Base-by-base conservation (phyloP, 225 moss, liverwort and hornwort genomes). In the Pseudisothecium myosuroides region DNA sequence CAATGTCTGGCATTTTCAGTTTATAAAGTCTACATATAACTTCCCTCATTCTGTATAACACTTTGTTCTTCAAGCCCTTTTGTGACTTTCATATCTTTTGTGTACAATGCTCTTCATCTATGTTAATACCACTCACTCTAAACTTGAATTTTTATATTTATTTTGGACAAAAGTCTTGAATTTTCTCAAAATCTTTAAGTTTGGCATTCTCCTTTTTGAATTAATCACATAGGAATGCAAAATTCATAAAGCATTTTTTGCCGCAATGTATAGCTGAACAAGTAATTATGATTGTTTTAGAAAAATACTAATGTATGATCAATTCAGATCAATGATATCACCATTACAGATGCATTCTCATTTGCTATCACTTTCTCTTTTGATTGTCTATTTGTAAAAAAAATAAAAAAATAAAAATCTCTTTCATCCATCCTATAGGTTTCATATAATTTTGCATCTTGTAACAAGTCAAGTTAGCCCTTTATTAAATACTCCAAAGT, bases 211-310 rank as follows among this genome's bases (percentile, higher is more conserved):
- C 1, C 0, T 24, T 41, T 41, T 41, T 7, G 26, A 71, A 24
- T 14, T 41, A 24, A 24, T 71, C 8, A 14, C 5, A 26, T 71
- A 8, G 11, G 8, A 41, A 71, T 15, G 15, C n/a, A 5, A 65
- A 65, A 34, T 18, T 36, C 63, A 31, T 31, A 16, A 8, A 63
- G 5, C 63, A 31, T 36, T 18, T 9, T 36, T 36, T 3, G 34
- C 32, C 32, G 19, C 14, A 13, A 0, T 19, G 2, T 18, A 18
- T 65, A 7, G 36, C 39, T 24, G 12, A 39, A 69, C 0, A 0
- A 39, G 14, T 14, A 74, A 74, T 74, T 11, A 47, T 7, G 10
- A 31, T 0, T 0, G 2, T 45, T 71, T 5, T 9, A 26, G 22
- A 16, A 43, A 27, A 72, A 43, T 72, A 72, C 6, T 27, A 49